Evolutionary conservation across 371 early-diverging fungal species (phyloP).

Genomic region (Mycotypha africana): DNA sequence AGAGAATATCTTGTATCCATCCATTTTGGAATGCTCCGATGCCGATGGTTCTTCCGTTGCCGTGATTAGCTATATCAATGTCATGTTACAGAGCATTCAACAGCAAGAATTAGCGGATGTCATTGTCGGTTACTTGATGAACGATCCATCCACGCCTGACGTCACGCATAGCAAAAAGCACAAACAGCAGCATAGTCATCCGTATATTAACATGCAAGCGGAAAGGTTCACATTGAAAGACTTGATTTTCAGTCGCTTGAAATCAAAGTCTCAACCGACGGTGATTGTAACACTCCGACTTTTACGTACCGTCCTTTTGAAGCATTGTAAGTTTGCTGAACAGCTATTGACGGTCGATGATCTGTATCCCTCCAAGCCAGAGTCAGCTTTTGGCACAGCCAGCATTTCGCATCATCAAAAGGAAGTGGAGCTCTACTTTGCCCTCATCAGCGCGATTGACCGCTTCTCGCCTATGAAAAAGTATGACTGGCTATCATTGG

Average conservation of each 20-base stretch:
- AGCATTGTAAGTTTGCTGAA: conserved; percentile 74
- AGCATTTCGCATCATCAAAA: conserved; percentile 61
- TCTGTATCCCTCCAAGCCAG: too few species aligned
- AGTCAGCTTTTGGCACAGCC: too few species aligned
- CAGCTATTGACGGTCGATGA: conserved; percentile 33
- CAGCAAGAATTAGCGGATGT: conserved; percentile 73
- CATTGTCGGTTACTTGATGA: conserved; percentile 73
- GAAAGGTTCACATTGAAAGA: conserved; percentile 66
- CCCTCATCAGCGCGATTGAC: conserved; percentile 57
- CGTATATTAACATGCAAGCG: background rate
- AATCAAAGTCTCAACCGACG: conserved; percentile 66
- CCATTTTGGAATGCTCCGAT: conserved; percentile 83
- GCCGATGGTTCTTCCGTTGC: conserved; percentile 89
- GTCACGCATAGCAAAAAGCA: too few species aligned
- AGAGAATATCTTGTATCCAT: conserved; percentile 82
- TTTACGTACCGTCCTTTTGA: conserved; percentile 66
- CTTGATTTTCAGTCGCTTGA: conserved; percentile 68
- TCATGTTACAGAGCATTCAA: conserved; percentile 69
- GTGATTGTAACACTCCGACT: conserved; percentile 82
- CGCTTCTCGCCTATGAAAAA: conserved; percentile 42
- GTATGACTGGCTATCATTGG: conserved; percentile 46
- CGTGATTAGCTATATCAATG: conserved; percentile 82
- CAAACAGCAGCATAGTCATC: too few species aligned
- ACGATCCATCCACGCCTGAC: too few species aligned
- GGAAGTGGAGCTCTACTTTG: conserved; percentile 67